phyloP scores from a whole-genome alignment of 2,329 filamentous ascomycete genomes.

The Aspergillus ochraceus region DNA sequence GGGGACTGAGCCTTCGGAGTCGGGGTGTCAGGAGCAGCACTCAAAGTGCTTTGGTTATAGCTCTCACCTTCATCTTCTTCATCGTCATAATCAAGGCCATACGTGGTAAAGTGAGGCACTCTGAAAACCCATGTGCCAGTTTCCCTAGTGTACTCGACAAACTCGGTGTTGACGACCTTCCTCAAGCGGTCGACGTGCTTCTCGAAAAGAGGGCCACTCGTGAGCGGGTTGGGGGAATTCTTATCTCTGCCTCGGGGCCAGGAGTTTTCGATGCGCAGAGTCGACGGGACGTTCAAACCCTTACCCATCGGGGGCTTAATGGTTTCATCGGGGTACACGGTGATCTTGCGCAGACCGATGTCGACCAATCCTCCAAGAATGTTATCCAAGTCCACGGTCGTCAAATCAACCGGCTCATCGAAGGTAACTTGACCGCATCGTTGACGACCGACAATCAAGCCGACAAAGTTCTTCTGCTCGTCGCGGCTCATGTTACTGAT shows the following conservation, averaged over 20 bases:
- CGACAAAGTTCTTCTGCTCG: constrained; percentile 70
- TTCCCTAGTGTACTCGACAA: constrained; percentile 74
- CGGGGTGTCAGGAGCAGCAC: constrained; percentile 52
- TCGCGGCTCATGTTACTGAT: constrained; percentile 77
- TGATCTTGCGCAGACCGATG: constrained; percentile 75
- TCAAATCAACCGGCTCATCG: constrained; percentile 78
- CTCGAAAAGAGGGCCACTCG: constrained; percentile 64
- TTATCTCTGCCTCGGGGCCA: constrained; percentile 75
- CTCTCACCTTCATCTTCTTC: constrained; percentile 61
- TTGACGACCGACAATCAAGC: constrained; percentile 79
- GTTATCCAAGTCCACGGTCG: constrained; percentile 73
- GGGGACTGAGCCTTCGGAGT: constrained; percentile 41
- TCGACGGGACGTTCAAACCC: constrained; percentile 87
- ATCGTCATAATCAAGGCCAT: constrained; percentile 81
- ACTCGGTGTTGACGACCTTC: constrained; percentile 76
- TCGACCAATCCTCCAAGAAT: constrained; percentile 75
- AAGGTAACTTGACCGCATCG: constrained; percentile 82
- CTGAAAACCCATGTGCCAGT: constrained; percentile 87
- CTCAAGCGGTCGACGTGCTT: constrained; percentile 81
- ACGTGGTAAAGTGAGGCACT: constrained; percentile 96
- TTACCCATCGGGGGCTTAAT: constrained; percentile 83
- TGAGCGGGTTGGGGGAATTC: constrained; percentile 56
- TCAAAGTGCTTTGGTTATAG: constrained; percentile 53
- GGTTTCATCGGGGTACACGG: constrained; percentile 75
- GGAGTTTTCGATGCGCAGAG: constrained; percentile 85